Evolutionary conservation across 441 rosid species (phyloP), one percentile per base, ranked within the genome.

Genomic region (Breynia disticha): DNA sequence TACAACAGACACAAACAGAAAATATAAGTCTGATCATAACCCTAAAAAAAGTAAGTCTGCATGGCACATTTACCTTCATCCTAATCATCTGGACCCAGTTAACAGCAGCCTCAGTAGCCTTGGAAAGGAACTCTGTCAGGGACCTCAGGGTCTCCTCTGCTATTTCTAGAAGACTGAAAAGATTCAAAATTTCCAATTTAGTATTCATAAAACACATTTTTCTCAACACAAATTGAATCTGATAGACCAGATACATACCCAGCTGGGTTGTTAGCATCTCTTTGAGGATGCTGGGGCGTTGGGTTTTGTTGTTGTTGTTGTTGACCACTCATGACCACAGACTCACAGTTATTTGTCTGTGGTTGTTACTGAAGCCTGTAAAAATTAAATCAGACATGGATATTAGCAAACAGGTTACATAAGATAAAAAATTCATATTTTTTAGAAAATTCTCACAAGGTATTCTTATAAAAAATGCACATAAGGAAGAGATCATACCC

Each of bases 21-120:
- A 16, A 8, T 37, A 13, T 9, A 38, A 59, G 13, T 17, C 18
- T 32, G 15, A 42, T 3, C 0, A 35, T 14, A 17, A 28, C 20
- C 48, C 21, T 0, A 14, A 16, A 11, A 9, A n/a, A n/a, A 47
- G 16, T 16, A 41, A 52, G 39, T 47, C 7, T 14, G 52, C 7
- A 54, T 47, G 2, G 12, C 4, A 15, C 19, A 19, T 21, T 61
- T n/a, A 91, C 98, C 98, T 91, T 91, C 98, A 91, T 91, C 83
- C 98, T 94, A 82, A 78, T 82, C 97, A 91, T 82, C 87, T 91
- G 97, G 64, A 91, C 97, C 98, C 98, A 91, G 82, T 91, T 86
- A 72, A 91, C 95, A 86, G 97, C 95, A 80, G 97, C 88, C 78
- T 95, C 96, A 28, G 96, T 91, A 82, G 98, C 98, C 84, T 87